These are phyloP conservation scores for Ensete ventricosum DNA, from an alignment of 176 grass and related monocot genomes.

Conservation along the genomic window DNA sequence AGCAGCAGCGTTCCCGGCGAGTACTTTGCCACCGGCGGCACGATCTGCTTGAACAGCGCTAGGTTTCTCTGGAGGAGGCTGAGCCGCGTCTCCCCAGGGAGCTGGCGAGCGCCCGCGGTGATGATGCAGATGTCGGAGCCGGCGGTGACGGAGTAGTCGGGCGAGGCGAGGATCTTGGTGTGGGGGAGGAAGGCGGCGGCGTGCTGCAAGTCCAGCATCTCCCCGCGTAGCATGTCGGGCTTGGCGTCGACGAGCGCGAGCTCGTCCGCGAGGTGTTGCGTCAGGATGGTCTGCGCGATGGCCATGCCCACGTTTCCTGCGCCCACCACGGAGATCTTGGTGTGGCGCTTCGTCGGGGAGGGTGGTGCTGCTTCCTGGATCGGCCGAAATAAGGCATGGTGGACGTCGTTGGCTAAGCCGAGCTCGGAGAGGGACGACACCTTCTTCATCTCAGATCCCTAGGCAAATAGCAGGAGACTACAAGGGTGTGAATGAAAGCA, in stretches of 20 bases:
- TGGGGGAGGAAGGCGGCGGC: conserved; percentile 2
- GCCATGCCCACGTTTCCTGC: conserved; percentile 13
- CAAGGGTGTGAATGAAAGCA: too few species aligned
- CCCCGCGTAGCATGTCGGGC: conserved; percentile 11
- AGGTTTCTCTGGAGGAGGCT: conserved; percentile 9
- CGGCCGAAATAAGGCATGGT: conserved; percentile 35
- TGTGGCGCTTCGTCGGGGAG: conserved; percentile 18
- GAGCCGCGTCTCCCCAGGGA: conserved; percentile 3
- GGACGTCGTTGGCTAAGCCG: conserved; percentile 43
- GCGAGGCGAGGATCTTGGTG: not conserved
- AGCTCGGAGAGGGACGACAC: conserved; percentile 46
- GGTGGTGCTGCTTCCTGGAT: conserved; percentile 19
- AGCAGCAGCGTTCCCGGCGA: conserved; percentile 5
- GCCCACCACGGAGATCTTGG: conserved; percentile 67
- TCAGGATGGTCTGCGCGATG: conserved; percentile 18
- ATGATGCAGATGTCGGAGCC: conserved; percentile 13
- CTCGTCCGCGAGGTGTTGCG: conserved; percentile 1
- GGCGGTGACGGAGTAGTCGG: conserved; percentile 2
- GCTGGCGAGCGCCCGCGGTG: not conserved
- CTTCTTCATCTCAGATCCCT: not conserved
- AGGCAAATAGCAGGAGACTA: not conserved
- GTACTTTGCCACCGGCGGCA: conserved; percentile 13
- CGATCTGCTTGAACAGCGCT: conserved; percentile 6
- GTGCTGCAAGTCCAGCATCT: conserved; percentile 18
- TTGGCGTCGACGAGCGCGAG: conserved; percentile 15